Evolutionary conservation across 2,329 filamentous ascomycete genomes (phyloP).

Genomic region (Scleromitrula shiraiana): DNA sequence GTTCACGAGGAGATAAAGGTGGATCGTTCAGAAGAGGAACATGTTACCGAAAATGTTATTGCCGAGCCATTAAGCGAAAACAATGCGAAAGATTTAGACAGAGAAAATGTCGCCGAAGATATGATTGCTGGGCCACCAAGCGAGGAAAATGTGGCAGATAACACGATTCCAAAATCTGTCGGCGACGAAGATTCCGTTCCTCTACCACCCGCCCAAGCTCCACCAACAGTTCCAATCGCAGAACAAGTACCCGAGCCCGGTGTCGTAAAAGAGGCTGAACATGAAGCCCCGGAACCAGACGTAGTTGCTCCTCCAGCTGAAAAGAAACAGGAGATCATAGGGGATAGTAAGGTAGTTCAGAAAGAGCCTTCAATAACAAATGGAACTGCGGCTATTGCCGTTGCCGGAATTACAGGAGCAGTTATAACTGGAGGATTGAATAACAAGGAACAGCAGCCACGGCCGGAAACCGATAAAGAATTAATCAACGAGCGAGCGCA

Average conservation of each 20-base stretch:
- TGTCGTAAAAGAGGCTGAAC: not conserved
- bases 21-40: too few relatives aligned
- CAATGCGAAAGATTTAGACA: too few relatives aligned
- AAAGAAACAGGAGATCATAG: not conserved
- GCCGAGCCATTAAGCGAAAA: too few relatives aligned
- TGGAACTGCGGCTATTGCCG: not conserved
- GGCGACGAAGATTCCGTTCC: not conserved
- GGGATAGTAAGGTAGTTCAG: not conserved
- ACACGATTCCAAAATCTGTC: too few relatives aligned
- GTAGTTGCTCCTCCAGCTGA: not conserved
- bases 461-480: not conserved
- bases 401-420: constrained; percentile 4
- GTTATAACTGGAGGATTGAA: not conserved
- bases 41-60: too few relatives aligned
- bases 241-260: not conserved
- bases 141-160: not conserved
- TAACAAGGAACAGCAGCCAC: not conserved
- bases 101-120: not conserved
- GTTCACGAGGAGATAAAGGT: too few relatives aligned
- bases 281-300: not conserved
- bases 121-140: not conserved
- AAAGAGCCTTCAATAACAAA: not conserved
- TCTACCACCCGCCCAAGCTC: not conserved
- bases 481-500: constrained; percentile 12
- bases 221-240: not conserved